Evolutionary conservation across 768 basidiomycete species (phyloP), one percentile per base, ranked within the genome.

Genomic region (Strobilomyces confusus): DNA sequence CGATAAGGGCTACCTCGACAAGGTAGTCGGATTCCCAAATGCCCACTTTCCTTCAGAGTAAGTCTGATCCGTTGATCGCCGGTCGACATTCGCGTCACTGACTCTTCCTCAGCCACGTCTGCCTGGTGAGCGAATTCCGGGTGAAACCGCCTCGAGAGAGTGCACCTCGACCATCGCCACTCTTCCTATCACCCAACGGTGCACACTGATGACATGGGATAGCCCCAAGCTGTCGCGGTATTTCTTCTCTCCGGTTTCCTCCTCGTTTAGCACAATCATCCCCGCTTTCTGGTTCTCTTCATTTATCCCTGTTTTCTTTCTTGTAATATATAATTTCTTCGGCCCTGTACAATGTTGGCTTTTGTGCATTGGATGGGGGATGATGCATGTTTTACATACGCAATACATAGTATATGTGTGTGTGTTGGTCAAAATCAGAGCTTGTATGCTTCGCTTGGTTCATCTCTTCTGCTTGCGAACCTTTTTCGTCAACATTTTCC

Each of bases 11-110:
- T 99, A 99, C 75, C 68, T 98, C 67, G 84, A 87, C 58, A 92
- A 92, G 74, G 83, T 83, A 17, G 95, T 98, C 42, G 97, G 97
- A 34, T 98, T 98, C 79, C 97, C 97, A 26, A 95, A 98, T 70
- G 82, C 86, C 2, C 92, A 98, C 67, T 97, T 94, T 79, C 93
- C 95, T 22, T 95, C 93, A 54, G 95, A 98, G 94, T 98, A 71
- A 67, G 92, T 86, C 15, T 43, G 54, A 51, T 51, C 41, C 44
- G 33, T 36, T 52, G 45, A 32, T 48, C 17, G 9, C 44, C 58
- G 43, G 48, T 46, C 44, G 49, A 7, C 38, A 53, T 52, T 41
- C 26, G 42, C 25, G 38, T 49, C 5, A 19, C 13, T 30, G 26
- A 55, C 45, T 46, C 30, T 55, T 32, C 57, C 45, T 33, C 58